Evolutionary conservation across 768 basidiomycete species (phyloP).

Genomic region (Termitomyces sp.): DNA sequence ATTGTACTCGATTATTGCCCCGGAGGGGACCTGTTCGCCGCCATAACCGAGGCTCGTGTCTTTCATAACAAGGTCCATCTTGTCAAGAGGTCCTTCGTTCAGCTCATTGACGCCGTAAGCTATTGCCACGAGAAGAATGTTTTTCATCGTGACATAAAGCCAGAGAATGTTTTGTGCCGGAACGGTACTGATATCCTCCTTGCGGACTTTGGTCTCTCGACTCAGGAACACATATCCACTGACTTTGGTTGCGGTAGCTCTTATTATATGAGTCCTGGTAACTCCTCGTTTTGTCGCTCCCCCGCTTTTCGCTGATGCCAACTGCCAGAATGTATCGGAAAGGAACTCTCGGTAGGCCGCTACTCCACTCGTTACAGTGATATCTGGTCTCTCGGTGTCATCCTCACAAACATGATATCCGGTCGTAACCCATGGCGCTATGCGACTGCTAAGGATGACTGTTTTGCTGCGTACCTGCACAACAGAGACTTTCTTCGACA

Average conservation of each 20-base stretch:
- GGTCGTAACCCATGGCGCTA: conserved; percentile 77
- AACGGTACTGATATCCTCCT: conserved; percentile 54
- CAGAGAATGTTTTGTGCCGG: conserved; percentile 72
- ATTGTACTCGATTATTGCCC: conserved; percentile 57
- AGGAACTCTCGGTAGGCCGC: conserved; percentile 37
- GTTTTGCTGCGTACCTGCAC: conserved; percentile 61
- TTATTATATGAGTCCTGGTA: conserved; percentile 73
- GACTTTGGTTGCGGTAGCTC: conserved; percentile 60
- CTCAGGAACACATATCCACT: conserved; percentile 37
- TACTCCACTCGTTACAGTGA: conserved; percentile 66
- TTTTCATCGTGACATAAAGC: conserved; percentile 86
- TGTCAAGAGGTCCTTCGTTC: conserved; percentile 68
- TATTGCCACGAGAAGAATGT: conserved; percentile 70
- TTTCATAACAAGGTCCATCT: conserved; percentile 59
- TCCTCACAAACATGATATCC: conserved; percentile 80
- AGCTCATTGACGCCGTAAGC: conserved; percentile 76
- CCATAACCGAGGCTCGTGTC: conserved; percentile 54
- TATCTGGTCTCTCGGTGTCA: conserved; percentile 74
- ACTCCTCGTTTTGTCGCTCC: conserved; percentile 16
- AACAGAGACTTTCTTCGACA: conserved; percentile 61
- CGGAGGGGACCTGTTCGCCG: conserved; percentile 68
- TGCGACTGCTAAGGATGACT: conserved; percentile 63
- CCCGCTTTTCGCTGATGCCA: conserved; percentile 5
- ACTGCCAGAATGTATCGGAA: conserved; percentile 51
- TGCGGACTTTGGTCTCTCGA: conserved; percentile 79